Evolutionary conservation across 2,329 filamentous ascomycete species (phyloP).

Genomic region (Exophiala aquamarina): DNA sequence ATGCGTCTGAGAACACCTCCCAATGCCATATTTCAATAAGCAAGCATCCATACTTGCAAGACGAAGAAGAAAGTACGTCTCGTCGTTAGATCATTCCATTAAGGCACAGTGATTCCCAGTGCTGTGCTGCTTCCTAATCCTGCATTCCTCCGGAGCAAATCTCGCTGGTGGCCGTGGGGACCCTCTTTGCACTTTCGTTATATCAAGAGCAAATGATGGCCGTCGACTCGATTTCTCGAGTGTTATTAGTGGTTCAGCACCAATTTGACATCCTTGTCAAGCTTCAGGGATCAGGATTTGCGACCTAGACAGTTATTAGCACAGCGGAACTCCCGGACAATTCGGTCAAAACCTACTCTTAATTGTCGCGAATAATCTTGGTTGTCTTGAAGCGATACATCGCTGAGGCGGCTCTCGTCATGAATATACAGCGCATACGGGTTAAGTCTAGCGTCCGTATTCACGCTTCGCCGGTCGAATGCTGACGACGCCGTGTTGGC

Average conservation of each 20-base stretch:
- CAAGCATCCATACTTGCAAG: conserved; percentile 14
- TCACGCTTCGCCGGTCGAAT: conserved; percentile 26
- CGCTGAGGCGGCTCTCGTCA: conserved; percentile 43
- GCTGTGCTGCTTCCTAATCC: neutral
- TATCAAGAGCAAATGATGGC: no score
- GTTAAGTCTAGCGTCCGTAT: conserved; percentile 46
- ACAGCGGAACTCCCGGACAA: neutral
- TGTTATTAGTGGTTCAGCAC: conserved; percentile 11
- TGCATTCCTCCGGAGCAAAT: neutral
- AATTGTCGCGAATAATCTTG: conserved; percentile 47
- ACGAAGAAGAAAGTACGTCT: conserved; percentile 16
- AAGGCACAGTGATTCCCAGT: neutral
- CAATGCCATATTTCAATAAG: conserved; percentile 9
- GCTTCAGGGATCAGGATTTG: conserved; percentile 27
- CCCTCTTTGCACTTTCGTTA: no score
- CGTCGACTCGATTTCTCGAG: neutral
- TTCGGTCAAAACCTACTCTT: conserved; percentile 15
- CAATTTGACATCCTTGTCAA: no score
- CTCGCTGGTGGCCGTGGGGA: no score
- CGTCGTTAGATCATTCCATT: conserved; percentile 21
- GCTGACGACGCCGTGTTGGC: conserved; percentile 15
- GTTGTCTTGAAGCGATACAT: conserved; percentile 47
- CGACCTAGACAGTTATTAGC: conserved; percentile 22
- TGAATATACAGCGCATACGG: conserved; percentile 41
- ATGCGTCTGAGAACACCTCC: conserved; percentile 8